Conservation (phyloP, 2,329 filamentous ascomycete genomes). For the Davidsoniella virescens region DNA sequence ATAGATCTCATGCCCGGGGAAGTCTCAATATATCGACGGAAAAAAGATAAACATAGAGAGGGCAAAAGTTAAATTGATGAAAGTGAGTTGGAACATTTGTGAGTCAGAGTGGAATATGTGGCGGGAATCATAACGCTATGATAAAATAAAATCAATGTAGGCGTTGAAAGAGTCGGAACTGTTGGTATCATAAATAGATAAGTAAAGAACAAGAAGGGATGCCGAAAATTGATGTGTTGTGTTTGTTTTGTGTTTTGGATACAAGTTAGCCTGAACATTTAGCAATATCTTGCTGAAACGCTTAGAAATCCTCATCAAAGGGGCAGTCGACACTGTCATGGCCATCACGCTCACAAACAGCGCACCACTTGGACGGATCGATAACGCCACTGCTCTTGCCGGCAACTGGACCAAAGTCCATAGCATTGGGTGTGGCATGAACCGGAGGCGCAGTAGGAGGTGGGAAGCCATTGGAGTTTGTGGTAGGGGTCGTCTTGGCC, state of each 20-base stretch:
- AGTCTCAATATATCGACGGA: too few relatives aligned
- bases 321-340: slow-evolving; percentile 94
- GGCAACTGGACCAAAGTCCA: slow-evolving; percentile 52
- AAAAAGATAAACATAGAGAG: too few relatives aligned
- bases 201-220: neutral
- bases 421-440: slow-evolving; percentile 40
- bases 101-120: neutral
- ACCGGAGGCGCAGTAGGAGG: slow-evolving; percentile 23
- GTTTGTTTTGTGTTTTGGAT: too few relatives aligned
- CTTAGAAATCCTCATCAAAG: slow-evolving; percentile 63
- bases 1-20: too few relatives aligned
- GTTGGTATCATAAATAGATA: slow-evolving; percentile 4
- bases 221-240: neutral
- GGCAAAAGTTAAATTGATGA: too few relatives aligned
- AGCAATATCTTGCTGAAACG: too few relatives aligned
- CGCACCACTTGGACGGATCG: slow-evolving; percentile 88
- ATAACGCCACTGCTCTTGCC: slow-evolving; percentile 64
- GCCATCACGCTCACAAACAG: slow-evolving; percentile 86
- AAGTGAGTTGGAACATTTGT: neutral
- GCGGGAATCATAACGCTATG: neutral
- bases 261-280: neutral
- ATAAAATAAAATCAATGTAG: neutral
- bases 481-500: slow-evolving; percentile 22
- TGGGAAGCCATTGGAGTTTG: neutral
- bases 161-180: neutral